Base-by-base conservation (phyloP, 2,329 filamentous ascomycete genomes). In the Scedosporium minutisporum region DNA sequence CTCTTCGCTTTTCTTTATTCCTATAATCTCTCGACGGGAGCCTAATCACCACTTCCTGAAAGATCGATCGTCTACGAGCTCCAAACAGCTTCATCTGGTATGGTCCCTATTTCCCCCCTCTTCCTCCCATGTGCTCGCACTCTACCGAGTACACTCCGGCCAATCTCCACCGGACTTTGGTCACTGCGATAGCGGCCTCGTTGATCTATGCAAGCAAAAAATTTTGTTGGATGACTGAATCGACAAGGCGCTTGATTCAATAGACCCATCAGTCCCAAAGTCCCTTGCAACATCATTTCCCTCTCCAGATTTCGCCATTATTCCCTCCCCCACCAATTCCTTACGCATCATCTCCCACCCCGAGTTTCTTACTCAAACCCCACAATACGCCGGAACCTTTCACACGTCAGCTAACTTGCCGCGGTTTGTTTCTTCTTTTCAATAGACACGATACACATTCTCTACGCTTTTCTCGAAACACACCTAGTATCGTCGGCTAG, bases 1-100 rank as follows among this genome's bases (percentile, higher is more conserved):
- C 60, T 66, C 53, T 60, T 63, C 63, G 12, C 60, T 65, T 48
- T 60, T 62, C 63, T 16, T 23, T 23, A 12, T 10, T 38, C 55
- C 16, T 38, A 27, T 38, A n/a, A 58, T 38, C 10, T 38, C 33
- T 12, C 9, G 27, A 41, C 14, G n/a, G 9, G 33, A 16, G 25
- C n/a, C 33, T 6, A n/a, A 14, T 38, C 27, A n/a, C 25, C 55
- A 6, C 44, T 29, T 59, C 58, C 59, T 63, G 57, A 60, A 62
- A 63, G 58, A 58, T 63, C 64, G 60, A 65, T 57, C 63, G 53
- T 55, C 51, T 21, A 16, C 18, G 23, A 23, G 18, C 23, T 55
- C 23, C 23, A 55, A 21, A 55, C 12, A 55, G 51, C 51, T 55
- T 55, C 23, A 27, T 14, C 16, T 29, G 51, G 51, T 55, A 55